A percentile compares a stretch with the other conserved stretches of the same genome.
Evolutionary conservation across 148 eudicot genomes (phyloP).

Genomic region (Cornus controversa): DNA sequence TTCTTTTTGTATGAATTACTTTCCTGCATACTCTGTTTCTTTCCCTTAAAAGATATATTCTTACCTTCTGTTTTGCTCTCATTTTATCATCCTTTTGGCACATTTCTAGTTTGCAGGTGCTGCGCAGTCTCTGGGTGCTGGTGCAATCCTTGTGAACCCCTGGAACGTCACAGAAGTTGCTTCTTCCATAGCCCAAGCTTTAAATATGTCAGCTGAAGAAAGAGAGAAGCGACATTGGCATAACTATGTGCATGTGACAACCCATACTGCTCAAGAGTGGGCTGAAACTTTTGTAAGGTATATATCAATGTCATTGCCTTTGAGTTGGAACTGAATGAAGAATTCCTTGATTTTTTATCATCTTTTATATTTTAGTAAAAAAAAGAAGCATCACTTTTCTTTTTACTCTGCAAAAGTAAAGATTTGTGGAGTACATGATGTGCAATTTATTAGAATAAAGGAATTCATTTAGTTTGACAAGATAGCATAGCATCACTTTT

Average conservation of each 20-base stretch:
- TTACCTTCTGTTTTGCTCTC: not conserved
- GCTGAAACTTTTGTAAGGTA: constrained; percentile 98
- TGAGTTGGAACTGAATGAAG: constrained; percentile 2
- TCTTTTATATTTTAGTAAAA: not conserved
- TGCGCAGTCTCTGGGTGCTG: constrained; percentile 97
- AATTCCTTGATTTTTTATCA: not conserved
- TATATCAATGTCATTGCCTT: constrained; percentile 4
- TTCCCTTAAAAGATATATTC: not conserved
- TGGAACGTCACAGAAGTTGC: constrained; percentile 98
- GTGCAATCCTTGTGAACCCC: constrained; percentile 92
- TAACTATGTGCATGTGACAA: constrained; percentile 76
- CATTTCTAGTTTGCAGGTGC: constrained; percentile 89
- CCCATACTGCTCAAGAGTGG: constrained; percentile 97
- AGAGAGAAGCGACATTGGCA: constrained; percentile 79
- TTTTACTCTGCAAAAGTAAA: too few relatives aligned
- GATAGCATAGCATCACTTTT: too few relatives aligned
- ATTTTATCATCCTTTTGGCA: constrained; percentile 4
- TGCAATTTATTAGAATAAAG: too few relatives aligned
- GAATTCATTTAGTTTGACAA: too few relatives aligned
- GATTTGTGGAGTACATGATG: too few relatives aligned
- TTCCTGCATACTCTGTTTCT: not conserved
- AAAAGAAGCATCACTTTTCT: not conserved
- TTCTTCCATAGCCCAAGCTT: constrained; percentile 75
- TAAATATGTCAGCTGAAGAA: constrained; percentile 89
- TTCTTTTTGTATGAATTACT: not conserved